Base-by-base conservation (phyloP, 768 basidiomycete species). In the Trametes meyenii region DNA sequence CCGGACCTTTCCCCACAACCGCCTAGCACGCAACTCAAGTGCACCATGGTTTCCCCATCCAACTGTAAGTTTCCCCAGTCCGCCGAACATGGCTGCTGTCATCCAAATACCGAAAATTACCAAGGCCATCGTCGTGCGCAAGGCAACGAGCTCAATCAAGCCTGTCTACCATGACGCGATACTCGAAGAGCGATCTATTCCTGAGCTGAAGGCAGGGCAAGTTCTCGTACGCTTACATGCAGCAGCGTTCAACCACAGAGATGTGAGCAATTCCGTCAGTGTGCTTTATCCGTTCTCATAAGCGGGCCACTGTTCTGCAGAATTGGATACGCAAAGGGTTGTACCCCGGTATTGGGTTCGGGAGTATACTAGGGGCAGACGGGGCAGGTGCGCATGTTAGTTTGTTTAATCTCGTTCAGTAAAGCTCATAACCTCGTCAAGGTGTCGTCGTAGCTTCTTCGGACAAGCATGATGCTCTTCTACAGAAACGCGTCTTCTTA, bases 181-280 rank as follows among this genome's bases (percentile, higher is more conserved):
- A 6, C 55, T 92, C 12, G 79, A 83, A 52, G 76, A 82, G 38
- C 76, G 72, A 45, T 77, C 80, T 0, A 71, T 91, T 43, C 82
- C 83, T 29, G 48, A 72, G 8, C 77, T 90, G 56, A 76, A 82
- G 60, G 61, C 71, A 0, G 87, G 84, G 2, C 78, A 92, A 71
- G 72, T 92, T 0, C 77, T 90, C 8, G 87, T 92, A 10, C 83
- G 81, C 71, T 83, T 92, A 53, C 78, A 75, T 19, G 89, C 91
- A 14, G 89, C 80, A 0, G 85, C 82, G 16, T 90, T 90, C 77
- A 94, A 94, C 70, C 91, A 87, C 68, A 79, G 87, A 68, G 91
- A 92, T 67, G 89, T 89, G 50, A 54, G 73, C 57, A 33, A 62
- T 21, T 8, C 46, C n/a, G 43, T n/a, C n/a, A 45, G 46, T 43